phyloP scores from a whole-genome alignment of 169 alveolate genomes.

The Plasmodium fragile region DNA sequence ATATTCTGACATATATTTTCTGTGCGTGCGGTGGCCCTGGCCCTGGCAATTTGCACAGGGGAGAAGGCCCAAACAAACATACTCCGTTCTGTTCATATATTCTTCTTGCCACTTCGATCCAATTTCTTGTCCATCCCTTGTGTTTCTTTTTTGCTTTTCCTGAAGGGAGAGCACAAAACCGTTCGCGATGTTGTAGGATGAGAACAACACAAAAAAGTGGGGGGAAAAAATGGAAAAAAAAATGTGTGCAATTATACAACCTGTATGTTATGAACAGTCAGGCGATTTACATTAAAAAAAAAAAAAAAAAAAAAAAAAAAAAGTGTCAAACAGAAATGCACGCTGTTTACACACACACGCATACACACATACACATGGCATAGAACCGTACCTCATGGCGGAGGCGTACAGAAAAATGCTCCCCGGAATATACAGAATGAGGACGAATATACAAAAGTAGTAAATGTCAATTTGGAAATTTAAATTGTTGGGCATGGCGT shows the following conservation, averaged over 20 bases:
- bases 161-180: neutral
- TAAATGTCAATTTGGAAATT: slow-evolving; percentile 74
- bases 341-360: neutral
- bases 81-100: neutral
- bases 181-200: neutral
- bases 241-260: neutral
- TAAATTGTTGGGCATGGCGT: slow-evolving; percentile 73
- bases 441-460: slow-evolving; percentile 62
- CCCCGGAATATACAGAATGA: slow-evolving; percentile 65
- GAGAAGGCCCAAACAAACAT: neutral
- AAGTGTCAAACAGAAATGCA: neutral
- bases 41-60: neutral
- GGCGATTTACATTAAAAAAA: neutral
- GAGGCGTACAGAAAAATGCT: slow-evolving; percentile 40
- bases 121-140: slow-evolving; percentile 23
- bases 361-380: neutral
- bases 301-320: neutral
- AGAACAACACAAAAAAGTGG: neutral
- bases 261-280: neutral
- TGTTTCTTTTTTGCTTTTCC: slow-evolving; percentile 34
- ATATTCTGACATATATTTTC: neutral
- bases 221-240: neutral
- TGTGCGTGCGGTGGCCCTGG: neutral
- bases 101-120: slow-evolving; percentile 18
- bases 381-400: slow-evolving; percentile 30